Evolutionary conservation across 495 filamentous ascomycete species (phyloP).

Genomic region (Sabuloglossum arenarium): DNA sequence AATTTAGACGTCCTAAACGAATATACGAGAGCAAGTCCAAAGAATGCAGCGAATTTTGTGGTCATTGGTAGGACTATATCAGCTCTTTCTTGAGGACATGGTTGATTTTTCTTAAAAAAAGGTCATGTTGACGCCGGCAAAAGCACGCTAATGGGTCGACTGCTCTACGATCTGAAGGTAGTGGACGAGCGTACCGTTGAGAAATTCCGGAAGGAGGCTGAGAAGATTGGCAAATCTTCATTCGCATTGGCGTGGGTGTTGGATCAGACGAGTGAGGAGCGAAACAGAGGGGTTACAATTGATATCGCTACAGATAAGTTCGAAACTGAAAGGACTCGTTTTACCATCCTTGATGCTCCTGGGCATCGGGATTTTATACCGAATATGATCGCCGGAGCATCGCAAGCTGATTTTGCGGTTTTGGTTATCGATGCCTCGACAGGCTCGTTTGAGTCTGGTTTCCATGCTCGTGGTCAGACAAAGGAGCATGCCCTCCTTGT

Average conservation of each 20-base stretch:
- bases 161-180: constrained; percentile 76
- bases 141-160: constrained; percentile 87
- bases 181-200: constrained; percentile 75
- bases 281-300: constrained; percentile 81
- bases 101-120: constrained; percentile 16
- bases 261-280: constrained; percentile 75
- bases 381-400: constrained; percentile 96
- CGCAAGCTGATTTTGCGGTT: constrained; percentile 90
- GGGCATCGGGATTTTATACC: constrained; percentile 92
- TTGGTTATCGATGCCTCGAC: constrained; percentile 78
- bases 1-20: constrained; percentile 71
- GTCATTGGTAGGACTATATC: constrained; percentile 52
- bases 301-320: constrained; percentile 92
- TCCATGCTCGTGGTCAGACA: constrained; percentile 61
- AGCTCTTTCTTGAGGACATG: not conserved
- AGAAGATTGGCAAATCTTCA: constrained; percentile 80
- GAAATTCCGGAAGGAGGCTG: constrained; percentile 69
- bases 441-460: constrained; percentile 78
- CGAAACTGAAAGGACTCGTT: constrained; percentile 63
- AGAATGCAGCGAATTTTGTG: constrained; percentile 80
- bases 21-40: constrained; percentile 51
- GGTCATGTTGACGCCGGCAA: constrained; percentile 96
- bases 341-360: constrained; percentile 89
- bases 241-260: constrained; percentile 95
- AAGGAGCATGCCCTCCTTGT: constrained; percentile 81